Evolutionary conservation across 2,329 filamentous ascomycete species (phyloP), one percentile per base, ranked within the genome.

Genomic region (Sporothrix phasma): DNA sequence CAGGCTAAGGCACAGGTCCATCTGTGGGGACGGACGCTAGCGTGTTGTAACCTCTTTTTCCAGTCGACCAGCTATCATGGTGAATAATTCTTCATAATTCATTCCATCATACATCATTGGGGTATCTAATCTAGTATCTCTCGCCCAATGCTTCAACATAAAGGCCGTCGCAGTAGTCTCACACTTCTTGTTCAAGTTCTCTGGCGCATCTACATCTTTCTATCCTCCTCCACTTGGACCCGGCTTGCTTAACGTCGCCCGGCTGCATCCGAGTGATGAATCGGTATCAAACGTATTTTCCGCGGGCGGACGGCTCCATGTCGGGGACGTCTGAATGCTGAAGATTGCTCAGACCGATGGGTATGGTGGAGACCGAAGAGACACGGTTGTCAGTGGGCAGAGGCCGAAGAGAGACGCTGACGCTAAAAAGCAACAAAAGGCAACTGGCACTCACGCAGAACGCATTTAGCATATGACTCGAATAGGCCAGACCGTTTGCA

Each of bases 401-500:
- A 43, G 17, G 17, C 22, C 63, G 47, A n/a, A 34, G 62, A 37
- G 3, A 37, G n/a, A 19, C 24, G 11, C 34, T 11, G 13, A 37
- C 15, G n/a, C 41, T 2, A 13, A 65, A 19, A 63, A 17, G 15
- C 15, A 63, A 34, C 13, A 29, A n/a, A 4, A 29, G n/a, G 3
- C 60, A 34, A 6, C 5, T 15, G 19, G 2, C 8, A 66, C 71
- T 62, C 63, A 73, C 72, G 71, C 72, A 24, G 75, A 68, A 2
- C n/a, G 65, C 65, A 37, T 74, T 75, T 11, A 73, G 63, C 19
- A 66, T 64, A 15, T 75, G 70, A 2, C 68, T 61, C 8, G 75
- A 76, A 47, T 77, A 69, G 0, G 74, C 77, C 65, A 80, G 69
- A 1, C 79, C 79, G 56, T 79, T 78, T 0, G 79, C 79, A 34